A percentile compares a stretch with the other conserved stretches of the same genome.
Evolutionary conservation across 805 yeast species (phyloP).

Genomic region (Cyberlindnera bimundalis): DNA sequence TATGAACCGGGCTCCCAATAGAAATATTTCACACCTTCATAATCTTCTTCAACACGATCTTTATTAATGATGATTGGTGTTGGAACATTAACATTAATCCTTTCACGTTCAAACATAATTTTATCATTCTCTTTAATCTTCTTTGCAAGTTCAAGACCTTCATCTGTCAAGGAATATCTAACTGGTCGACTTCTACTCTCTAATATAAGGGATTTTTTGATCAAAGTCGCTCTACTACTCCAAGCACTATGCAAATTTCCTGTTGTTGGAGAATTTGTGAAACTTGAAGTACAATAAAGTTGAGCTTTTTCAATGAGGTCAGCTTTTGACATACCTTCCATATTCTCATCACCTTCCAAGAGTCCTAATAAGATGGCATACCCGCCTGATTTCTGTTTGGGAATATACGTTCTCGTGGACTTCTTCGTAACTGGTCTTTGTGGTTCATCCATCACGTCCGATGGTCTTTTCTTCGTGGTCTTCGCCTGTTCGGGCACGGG

Average conservation of each 20-base stretch:
- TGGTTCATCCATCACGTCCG: background rate
- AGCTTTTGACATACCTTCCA: slow-evolving; percentile 60
- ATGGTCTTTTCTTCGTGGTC: slow-evolving; percentile 15
- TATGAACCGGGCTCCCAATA: slow-evolving; percentile 62
- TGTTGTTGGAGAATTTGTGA: slow-evolving; percentile 55
- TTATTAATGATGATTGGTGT: no score
- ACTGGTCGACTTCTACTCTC: slow-evolving; percentile 47
- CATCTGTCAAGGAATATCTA: slow-evolving; percentile 61
- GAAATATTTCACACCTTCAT: slow-evolving; percentile 25
- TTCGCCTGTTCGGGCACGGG: slow-evolving; percentile 8
- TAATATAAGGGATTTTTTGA: slow-evolving; percentile 56
- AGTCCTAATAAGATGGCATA: slow-evolving; percentile 74
- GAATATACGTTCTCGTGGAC: slow-evolving; percentile 51
- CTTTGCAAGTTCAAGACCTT: slow-evolving; percentile 62
- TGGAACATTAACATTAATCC: no score
- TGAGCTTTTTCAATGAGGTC: slow-evolving; percentile 54
- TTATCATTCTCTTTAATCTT: slow-evolving; percentile 47
- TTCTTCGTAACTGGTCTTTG: slow-evolving; percentile 15
- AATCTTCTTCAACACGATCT: background rate
- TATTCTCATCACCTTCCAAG: slow-evolving; percentile 41
- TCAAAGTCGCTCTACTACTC: slow-evolving; percentile 62
- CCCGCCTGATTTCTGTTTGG: slow-evolving; percentile 75
- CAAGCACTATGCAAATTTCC: slow-evolving; percentile 72
- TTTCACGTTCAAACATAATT: slow-evolving; percentile 29
- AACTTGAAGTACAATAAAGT: slow-evolving; percentile 54